Evolutionary conservation across 164 flowering plant genomes (phyloP).

Genomic region (Brasenia schreberi): DNA sequence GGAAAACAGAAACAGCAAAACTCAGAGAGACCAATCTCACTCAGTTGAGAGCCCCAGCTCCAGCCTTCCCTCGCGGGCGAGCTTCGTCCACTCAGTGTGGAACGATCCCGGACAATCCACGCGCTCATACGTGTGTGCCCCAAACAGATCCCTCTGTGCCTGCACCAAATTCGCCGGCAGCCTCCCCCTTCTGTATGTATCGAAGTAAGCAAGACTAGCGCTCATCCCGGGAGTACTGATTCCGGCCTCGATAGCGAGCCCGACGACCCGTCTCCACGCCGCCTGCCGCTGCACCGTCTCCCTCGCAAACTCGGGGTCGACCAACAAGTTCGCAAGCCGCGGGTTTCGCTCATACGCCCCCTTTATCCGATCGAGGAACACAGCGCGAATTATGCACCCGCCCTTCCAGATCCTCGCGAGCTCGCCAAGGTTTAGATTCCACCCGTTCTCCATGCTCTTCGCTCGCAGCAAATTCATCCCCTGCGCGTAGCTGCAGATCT

Average conservation of each 20-base stretch:
- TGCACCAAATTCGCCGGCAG: conserved; percentile 37
- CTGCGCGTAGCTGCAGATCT: conserved; percentile 37
- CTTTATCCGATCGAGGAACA: conserved; percentile 33
- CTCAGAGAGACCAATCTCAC: background rate
- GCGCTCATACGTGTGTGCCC: conserved; percentile 36
- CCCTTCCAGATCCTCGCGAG: conserved; percentile 37
- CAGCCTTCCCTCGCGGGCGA: conserved; percentile 1
- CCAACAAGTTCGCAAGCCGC: conserved; percentile 23
- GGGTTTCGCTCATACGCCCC: conserved; percentile 33
- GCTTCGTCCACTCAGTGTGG: conserved; percentile 3
- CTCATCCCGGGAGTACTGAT: conserved; percentile 35
- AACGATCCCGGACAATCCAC: conserved; percentile 15
- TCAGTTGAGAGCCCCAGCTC: conserved; percentile 4
- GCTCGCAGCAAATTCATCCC: conserved; percentile 37
- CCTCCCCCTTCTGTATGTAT: conserved; percentile 27
- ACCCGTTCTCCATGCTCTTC: conserved; percentile 30
- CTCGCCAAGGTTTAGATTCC: conserved; percentile 29
- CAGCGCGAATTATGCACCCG: conserved; percentile 34
- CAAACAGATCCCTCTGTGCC: conserved; percentile 39
- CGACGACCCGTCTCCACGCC: conserved; percentile 35
- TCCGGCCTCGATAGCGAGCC: conserved; percentile 26
- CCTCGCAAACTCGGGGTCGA: conserved; percentile 34
- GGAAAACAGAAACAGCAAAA: background rate
- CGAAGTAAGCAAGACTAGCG: conserved; percentile 32
- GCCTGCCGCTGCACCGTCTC: conserved; percentile 42